A percentile compares a stretch with the other conserved stretches of the same genome.
phyloP scores from a whole-genome alignment of 805 yeast genomes.

The Maudiozyma turicensis region DNA sequence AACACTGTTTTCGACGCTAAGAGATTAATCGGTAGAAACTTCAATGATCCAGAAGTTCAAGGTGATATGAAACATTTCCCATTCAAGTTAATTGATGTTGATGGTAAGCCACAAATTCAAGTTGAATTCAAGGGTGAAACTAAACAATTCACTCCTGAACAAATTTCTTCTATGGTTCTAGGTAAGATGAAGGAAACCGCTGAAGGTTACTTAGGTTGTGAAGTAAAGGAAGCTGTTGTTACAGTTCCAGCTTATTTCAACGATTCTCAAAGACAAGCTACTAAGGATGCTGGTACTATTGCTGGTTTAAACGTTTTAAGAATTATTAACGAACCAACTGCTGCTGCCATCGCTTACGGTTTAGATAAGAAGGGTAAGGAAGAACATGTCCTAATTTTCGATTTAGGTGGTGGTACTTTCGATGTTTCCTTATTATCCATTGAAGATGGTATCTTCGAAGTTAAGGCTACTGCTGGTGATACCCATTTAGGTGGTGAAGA shows the following conservation, averaged over 20 bases:
- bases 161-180: slow-evolving; percentile 86
- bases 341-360: slow-evolving; percentile 98
- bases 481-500: slow-evolving; percentile 98
- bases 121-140: slow-evolving; percentile 85
- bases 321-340: slow-evolving; percentile 91
- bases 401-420: slow-evolving; percentile 98
- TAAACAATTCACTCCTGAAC: slow-evolving; percentile 86
- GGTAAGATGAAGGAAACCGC: slow-evolving; percentile 91
- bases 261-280: slow-evolving; percentile 95
- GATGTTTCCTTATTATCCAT: slow-evolving; percentile 91
- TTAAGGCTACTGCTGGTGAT: slow-evolving; percentile 79
- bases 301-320: slow-evolving; percentile 90
- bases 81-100: slow-evolving; percentile 65
- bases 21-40: slow-evolving; percentile 76
- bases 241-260: slow-evolving; percentile 95
- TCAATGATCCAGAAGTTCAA: slow-evolving; percentile 49
- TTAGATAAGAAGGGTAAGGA: slow-evolving; percentile 59
- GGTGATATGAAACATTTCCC: slow-evolving; percentile 70
- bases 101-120: slow-evolving; percentile 78
- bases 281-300: slow-evolving; percentile 93
- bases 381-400: slow-evolving; percentile 86
- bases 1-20: slow-evolving; percentile 95
- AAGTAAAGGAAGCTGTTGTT: slow-evolving; percentile 84
- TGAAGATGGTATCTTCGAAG: slow-evolving; percentile 95
- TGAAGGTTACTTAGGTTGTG: slow-evolving; percentile 77